Evolutionary conservation across 1,284 basidiomycete species (phyloP).

Genomic region (Heterobasidion parviporum): DNA sequence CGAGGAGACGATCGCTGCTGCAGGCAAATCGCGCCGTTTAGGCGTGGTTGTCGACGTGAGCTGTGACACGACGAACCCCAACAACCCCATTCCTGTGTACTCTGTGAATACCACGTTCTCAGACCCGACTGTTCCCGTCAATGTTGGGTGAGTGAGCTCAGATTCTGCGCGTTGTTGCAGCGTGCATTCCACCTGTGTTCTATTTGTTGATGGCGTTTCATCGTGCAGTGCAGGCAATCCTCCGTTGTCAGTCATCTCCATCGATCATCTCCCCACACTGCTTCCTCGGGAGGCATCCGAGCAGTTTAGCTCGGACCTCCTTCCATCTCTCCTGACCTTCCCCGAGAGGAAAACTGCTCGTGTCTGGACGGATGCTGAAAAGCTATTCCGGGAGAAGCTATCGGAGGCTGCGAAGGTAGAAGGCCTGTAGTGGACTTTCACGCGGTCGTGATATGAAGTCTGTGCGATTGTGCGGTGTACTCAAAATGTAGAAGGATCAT

Average conservation of each 20-base stretch:
- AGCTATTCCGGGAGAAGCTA: slow-evolving; percentile 77
- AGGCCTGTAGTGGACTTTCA: slow-evolving; percentile 11
- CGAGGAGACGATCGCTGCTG: slow-evolving; percentile 62
- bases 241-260: slow-evolving; percentile 83
- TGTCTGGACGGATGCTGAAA: slow-evolving; percentile 91
- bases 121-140: slow-evolving; percentile 84
- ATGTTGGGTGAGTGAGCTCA: slow-evolving; percentile 55
- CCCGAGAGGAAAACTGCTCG: slow-evolving; percentile 59
- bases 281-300: slow-evolving; percentile 95
- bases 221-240: slow-evolving; percentile 45
- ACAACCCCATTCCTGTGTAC: slow-evolving; percentile 98
- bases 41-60: slow-evolving; percentile 94
- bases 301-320: slow-evolving; percentile 87
- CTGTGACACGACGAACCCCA: slow-evolving; percentile 98
- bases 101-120: slow-evolving; percentile 93
- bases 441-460: not conserved
- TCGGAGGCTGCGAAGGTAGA: slow-evolving; percentile 47
- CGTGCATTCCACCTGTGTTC: slow-evolving; percentile 2
- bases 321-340: slow-evolving; percentile 81
- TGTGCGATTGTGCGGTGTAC: not conserved
- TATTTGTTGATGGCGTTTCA: slow-evolving; percentile 1
- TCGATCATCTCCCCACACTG: slow-evolving; percentile 96
- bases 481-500: not conserved
- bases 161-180: not conserved
- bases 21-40: slow-evolving; percentile 66